Evolutionary conservation across 2,329 filamentous ascomycete genomes (phyloP).

Genomic region (Furcasterigmium furcatum): DNA sequence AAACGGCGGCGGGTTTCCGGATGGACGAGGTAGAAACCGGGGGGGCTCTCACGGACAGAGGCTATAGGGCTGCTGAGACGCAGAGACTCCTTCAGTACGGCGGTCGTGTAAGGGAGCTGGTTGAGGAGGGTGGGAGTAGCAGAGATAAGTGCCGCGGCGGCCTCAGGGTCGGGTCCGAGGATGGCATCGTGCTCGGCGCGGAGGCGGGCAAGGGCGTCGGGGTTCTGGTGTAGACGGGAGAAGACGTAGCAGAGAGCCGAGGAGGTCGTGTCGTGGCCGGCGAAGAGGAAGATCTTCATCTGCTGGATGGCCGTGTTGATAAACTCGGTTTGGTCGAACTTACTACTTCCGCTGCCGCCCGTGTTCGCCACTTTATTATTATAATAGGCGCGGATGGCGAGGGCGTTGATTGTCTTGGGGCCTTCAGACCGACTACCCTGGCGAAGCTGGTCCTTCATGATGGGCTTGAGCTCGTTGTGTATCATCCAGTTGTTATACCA

Average conservation of each 20-base stretch:
- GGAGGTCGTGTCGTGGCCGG: conserved; percentile 32
- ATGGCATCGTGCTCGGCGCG: conserved; percentile 22
- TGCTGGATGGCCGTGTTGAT: conserved; percentile 21
- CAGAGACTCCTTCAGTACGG: conserved; percentile 53
- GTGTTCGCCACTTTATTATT: background rate
- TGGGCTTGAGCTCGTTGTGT: conserved; percentile 1
- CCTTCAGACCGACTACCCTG: background rate
- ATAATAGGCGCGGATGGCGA: conserved; percentile 16
- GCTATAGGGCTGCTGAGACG: conserved; percentile 50
- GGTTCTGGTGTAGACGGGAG: conserved; percentile 17
- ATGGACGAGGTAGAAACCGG: conserved; percentile 35
- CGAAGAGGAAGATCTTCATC: conserved; percentile 32
- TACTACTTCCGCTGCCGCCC: background rate
- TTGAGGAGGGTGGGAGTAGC: conserved; percentile 1
- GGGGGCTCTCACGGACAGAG: conserved; percentile 33
- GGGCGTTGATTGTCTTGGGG: conserved; percentile 17
- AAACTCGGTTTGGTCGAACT: background rate
- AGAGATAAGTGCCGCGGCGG: conserved; percentile 30
- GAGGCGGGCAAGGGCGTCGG: conserved; percentile 16
- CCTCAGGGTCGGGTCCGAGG: conserved; percentile 26
- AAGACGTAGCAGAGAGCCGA: conserved; percentile 26
- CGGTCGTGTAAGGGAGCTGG: conserved; percentile 19
- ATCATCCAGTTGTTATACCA: conserved; percentile 3
- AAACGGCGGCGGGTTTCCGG: conserved; percentile 35
- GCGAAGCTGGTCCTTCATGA: conserved; percentile 3